These are phyloP conservation scores for Lasiodiplodia hormozganensis DNA, from an alignment of 2,329 filamentous ascomycete genomes.

Conservation along the genomic window DNA sequence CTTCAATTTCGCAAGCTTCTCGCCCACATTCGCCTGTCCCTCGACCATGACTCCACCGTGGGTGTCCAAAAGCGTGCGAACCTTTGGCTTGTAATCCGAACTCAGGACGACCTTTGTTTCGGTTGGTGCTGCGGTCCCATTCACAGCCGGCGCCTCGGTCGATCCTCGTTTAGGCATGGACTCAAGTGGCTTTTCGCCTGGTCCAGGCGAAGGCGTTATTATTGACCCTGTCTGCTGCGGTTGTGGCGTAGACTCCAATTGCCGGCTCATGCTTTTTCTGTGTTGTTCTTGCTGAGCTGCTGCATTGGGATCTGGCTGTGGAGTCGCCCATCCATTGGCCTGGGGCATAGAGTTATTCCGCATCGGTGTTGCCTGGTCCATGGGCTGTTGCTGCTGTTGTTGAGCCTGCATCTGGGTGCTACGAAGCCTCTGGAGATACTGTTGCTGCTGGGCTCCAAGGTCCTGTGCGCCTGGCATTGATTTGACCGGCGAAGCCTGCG, in stretches of 20 bases:
- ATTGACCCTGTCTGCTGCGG: slow-evolving; percentile 37
- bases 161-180: slow-evolving; percentile 24
- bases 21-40: slow-evolving; percentile 68
- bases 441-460: slow-evolving; percentile 56
- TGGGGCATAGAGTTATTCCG: slow-evolving; percentile 30
- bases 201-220: slow-evolving; percentile 38
- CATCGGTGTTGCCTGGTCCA: slow-evolving; percentile 24
- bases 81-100: slow-evolving; percentile 38
- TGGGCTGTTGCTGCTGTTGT: slow-evolving; percentile 14
- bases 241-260: slow-evolving; percentile 45
- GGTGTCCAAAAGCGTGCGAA: slow-evolving; percentile 53
- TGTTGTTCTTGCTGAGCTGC: slow-evolving; percentile 35
- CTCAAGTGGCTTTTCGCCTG: slow-evolving; percentile 39
- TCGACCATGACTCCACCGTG: slow-evolving; percentile 77
- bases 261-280: slow-evolving; percentile 47
- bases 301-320: slow-evolving; percentile 45
- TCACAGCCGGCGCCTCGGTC: slow-evolving; percentile 33
- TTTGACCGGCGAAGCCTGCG: slow-evolving; percentile 44
- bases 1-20: slow-evolving; percentile 70
- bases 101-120: slow-evolving; percentile 29
- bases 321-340: slow-evolving; percentile 55
- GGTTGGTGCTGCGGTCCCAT: slow-evolving; percentile 31
- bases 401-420: slow-evolving; percentile 22
- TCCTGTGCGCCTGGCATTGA: slow-evolving; percentile 45
- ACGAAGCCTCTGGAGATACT: slow-evolving; percentile 32